Percentiles rank a stretch among this genome's conserved stretches.
Conservation (phyloP, 1,139 yeast species). For the Martiniozyma asiatica region DNA sequence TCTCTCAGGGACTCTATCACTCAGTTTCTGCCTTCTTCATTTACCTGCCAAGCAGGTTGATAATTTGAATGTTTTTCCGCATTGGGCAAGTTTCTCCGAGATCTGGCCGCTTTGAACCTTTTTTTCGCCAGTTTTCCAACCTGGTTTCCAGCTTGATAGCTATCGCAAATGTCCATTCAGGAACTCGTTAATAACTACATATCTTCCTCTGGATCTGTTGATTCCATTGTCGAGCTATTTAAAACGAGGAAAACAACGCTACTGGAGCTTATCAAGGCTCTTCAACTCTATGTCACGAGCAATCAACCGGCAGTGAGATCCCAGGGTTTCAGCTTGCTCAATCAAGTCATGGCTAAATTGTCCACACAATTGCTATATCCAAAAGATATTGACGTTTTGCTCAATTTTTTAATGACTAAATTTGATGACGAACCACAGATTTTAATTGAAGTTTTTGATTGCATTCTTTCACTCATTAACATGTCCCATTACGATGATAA, state of each 20-base stretch:
- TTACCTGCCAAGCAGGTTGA: too few relatives aligned
- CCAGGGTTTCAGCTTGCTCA: conserved; percentile 47
- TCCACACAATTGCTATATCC: conserved; percentile 31
- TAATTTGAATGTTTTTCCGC: too few relatives aligned
- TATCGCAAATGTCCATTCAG: too few relatives aligned
- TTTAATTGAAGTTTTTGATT: conserved; percentile 39
- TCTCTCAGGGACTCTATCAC: too few relatives aligned
- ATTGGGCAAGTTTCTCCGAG: too few relatives aligned
- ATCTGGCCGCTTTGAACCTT: too few relatives aligned
- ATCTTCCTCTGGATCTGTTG: too few relatives aligned
- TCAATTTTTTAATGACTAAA: conserved; percentile 53
- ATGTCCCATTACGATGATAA: conserved; percentile 38
- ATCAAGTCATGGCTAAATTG: conserved; percentile 34
- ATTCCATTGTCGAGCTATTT: conserved; percentile 5
- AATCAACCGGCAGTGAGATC: conserved; percentile 45
- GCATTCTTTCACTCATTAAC: conserved; percentile 38
- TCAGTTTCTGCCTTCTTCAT: too few relatives aligned
- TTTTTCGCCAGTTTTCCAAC: too few relatives aligned
- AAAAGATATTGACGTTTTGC: conserved; percentile 58
- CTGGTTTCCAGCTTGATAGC: too few relatives aligned
- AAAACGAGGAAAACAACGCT: conserved; percentile 6
- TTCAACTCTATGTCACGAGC: conserved; percentile 41
- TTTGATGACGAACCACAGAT: conserved; percentile 48
- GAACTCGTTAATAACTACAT: too few relatives aligned
- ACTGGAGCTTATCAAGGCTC: conserved; percentile 8